Conservation (phyloP, 495 filamentous ascomycete species). For the Neohortaea acidophila region DNA sequence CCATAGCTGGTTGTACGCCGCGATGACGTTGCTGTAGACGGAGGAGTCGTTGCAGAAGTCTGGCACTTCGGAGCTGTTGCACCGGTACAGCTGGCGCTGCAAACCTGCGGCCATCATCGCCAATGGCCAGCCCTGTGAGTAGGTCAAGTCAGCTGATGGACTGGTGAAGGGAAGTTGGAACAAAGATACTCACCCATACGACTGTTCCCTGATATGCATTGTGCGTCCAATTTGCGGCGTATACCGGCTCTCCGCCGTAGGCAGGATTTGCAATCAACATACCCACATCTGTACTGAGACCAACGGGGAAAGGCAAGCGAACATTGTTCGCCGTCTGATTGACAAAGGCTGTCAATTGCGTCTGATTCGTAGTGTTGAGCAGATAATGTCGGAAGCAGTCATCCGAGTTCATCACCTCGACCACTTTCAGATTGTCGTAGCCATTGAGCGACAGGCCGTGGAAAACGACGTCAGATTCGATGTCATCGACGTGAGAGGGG, state of each 20-base stretch:
- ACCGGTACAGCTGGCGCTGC: conserved; percentile 22
- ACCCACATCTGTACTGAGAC: conserved; percentile 41
- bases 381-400: conserved; percentile 49
- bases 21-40: conserved; percentile 35
- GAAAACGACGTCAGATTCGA: conserved; percentile 35
- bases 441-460: conserved; percentile 43
- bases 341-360: conserved; percentile 40
- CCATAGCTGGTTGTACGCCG: conserved; percentile 47
- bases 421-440: conserved; percentile 33
- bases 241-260: conserved; percentile 33
- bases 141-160: too few species aligned
- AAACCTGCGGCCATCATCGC: conserved; percentile 50
- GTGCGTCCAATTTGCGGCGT: conserved; percentile 37
- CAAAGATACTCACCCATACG: conserved; percentile 41
- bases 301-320: conserved; percentile 41
- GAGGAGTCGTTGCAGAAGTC: conserved; percentile 36
- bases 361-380: conserved; percentile 43
- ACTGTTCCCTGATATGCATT: conserved; percentile 51
- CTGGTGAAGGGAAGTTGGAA: neutral
- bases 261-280: conserved; percentile 49
- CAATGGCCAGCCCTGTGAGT: conserved; percentile 36
- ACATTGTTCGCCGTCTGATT: conserved; percentile 42
- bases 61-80: conserved; percentile 29
- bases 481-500: conserved; percentile 28
- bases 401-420: conserved; percentile 49